Percentiles rank a stretch among this genome's conserved stretches.
phyloP scores from a whole-genome alignment of 495 filamentous ascomycete genomes.

The Aspergillus carlsbadensis region DNA sequence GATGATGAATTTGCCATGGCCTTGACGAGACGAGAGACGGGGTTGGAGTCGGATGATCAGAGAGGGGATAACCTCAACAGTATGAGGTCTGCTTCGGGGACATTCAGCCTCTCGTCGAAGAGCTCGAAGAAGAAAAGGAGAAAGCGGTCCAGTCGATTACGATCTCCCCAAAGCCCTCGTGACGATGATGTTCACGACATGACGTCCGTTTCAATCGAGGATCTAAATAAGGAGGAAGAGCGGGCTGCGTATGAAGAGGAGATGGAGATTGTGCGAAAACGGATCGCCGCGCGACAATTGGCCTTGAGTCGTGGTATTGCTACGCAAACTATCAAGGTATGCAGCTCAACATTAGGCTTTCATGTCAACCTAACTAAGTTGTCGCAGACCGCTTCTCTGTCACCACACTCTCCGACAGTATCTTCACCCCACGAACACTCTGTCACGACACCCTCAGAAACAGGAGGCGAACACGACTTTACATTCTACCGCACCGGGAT shows the following conservation, averaged over 20 bases:
- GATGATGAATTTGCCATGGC: conserved; percentile 90
- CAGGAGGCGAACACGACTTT: conserved; percentile 12
- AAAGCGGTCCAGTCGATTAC: conserved; percentile 24
- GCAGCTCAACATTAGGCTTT: conserved; percentile 4
- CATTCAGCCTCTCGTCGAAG: conserved; percentile 52
- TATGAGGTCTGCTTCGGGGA: conserved; percentile 56
- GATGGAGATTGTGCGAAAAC: conserved; percentile 63
- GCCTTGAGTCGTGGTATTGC: conserved; percentile 68
- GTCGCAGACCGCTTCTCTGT: conserved; percentile 1
- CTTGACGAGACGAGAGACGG: conserved; percentile 65
- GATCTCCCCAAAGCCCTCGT: conserved; percentile 25
- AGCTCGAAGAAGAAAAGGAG: conserved; percentile 35
- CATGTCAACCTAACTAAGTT: not conserved
- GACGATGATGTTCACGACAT: conserved; percentile 26
- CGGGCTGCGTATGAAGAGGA: conserved; percentile 66
- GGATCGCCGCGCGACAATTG: conserved; percentile 68
- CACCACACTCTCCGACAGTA: conserved; percentile 11
- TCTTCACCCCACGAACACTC: conserved; percentile 13
- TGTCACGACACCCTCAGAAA: conserved; percentile 7
- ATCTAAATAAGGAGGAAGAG: conserved; percentile 77
- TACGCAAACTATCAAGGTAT: conserved; percentile 21
- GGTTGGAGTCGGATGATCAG: conserved; percentile 62
- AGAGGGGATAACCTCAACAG: conserved; percentile 69
- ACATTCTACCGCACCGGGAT: conserved; percentile 2
- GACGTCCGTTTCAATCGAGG: conserved; percentile 58